phyloP scores from a whole-genome alignment of 2,329 filamentous ascomycete genomes.

The Biscogniauxia mediterranea region DNA sequence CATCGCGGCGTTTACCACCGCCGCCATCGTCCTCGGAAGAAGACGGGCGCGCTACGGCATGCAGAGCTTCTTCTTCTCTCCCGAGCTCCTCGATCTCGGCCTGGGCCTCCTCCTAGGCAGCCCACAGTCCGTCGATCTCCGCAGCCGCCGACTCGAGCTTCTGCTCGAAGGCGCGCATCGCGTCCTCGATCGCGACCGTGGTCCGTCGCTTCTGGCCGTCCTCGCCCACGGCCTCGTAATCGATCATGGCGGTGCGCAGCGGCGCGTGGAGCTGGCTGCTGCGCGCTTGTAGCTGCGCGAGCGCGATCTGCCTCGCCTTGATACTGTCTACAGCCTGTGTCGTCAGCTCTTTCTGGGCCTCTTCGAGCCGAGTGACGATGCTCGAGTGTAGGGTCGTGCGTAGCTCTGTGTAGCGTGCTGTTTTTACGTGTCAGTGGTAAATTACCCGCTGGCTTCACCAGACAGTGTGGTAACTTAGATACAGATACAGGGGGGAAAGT shows the following conservation, averaged over 20 bases:
- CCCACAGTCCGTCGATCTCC: conserved; percentile 26
- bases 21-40: conserved; percentile 3
- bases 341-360: conserved; percentile 15
- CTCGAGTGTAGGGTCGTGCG: conserved; percentile 28
- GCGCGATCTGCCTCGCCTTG: conserved; percentile 15
- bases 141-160: conserved; percentile 10
- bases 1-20: conserved; percentile 9
- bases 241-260: conserved; percentile 20
- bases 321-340: conserved; percentile 15
- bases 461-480: neutral
- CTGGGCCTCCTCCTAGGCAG: conserved; percentile 24
- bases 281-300: conserved; percentile 12
- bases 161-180: conserved; percentile 15
- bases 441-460: neutral
- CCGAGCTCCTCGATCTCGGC: conserved; percentile 23
- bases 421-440: conserved; percentile 4
- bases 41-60: conserved; percentile 1
- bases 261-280: conserved; percentile 17
- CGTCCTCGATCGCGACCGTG: conserved; percentile 12
- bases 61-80: conserved; percentile 6
- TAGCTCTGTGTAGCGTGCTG: conserved; percentile 26
- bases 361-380: conserved; percentile 19
- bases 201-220: conserved; percentile 15
- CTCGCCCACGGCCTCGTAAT: conserved; percentile 17
- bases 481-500: neutral